Conservation (phyloP, 2,329 filamentous ascomycete genomes). For the Aureobasidium vineae region DNA sequence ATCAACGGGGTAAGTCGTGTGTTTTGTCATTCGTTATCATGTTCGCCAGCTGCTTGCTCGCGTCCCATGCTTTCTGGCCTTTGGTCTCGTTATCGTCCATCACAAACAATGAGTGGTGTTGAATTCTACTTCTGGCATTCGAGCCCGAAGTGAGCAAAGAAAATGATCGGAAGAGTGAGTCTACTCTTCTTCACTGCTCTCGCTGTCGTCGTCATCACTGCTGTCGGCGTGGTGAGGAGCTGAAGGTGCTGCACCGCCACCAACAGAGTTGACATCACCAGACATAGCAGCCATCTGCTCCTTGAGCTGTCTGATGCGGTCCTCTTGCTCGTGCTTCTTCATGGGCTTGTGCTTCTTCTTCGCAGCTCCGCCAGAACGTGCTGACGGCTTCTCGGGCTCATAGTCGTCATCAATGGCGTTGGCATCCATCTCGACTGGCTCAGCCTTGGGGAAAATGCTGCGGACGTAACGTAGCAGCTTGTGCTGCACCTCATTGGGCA, state of each 20-base stretch:
- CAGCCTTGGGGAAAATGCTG: constrained; percentile 39
- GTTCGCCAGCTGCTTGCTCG: constrained; percentile 12
- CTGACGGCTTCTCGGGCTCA: constrained; percentile 44
- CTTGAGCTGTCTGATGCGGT: constrained; percentile 62
- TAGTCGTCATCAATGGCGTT: constrained; percentile 50
- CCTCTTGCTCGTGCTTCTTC: constrained; percentile 69
- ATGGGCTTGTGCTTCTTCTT: constrained; percentile 75
- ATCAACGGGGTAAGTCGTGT: not conserved
- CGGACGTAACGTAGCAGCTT: constrained; percentile 57
- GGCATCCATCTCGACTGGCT: constrained; percentile 37
- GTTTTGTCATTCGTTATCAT: constrained; percentile 22
- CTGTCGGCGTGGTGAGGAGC: constrained; percentile 36
- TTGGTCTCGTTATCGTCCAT: constrained; percentile 23
- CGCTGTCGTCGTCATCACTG: constrained; percentile 53
- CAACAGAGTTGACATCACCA: constrained; percentile 5
- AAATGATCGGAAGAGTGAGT: not conserved
- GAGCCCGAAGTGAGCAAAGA: not conserved
- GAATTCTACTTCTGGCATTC: not conserved
- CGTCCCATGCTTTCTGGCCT: constrained; percentile 11
- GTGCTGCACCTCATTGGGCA: constrained; percentile 54
- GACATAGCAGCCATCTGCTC: constrained; percentile 51
- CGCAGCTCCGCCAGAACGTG: constrained; percentile 47
- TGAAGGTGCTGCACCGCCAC: constrained; percentile 12
- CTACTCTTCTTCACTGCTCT: constrained; percentile 52
- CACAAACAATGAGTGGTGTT: constrained; percentile 3